These are phyloP conservation scores for Moesziomyces parantarcticus DNA, from an alignment of 1,284 basidiomycete species.

Conservation along the genomic window DNA sequence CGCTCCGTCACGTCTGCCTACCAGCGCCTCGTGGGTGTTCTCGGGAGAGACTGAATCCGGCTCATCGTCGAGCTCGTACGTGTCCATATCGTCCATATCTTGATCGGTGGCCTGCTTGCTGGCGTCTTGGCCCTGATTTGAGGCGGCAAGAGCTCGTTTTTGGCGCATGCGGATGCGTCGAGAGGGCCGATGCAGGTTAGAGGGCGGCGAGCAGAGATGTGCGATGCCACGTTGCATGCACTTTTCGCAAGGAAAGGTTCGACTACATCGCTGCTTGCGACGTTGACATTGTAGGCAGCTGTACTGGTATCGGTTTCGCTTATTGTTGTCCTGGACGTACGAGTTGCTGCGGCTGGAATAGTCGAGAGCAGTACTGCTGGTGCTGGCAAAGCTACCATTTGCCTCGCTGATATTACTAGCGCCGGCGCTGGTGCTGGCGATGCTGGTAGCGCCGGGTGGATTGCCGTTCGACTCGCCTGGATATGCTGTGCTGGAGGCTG, in stretches of 20 bases:
- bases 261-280: conserved; percentile 42
- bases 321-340: conserved; percentile 15
- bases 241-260: conserved; percentile 43
- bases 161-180: conserved; percentile 40
- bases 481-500: conserved; percentile 1
- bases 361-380: background rate
- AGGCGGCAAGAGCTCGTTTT: conserved; percentile 17
- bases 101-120: conserved; percentile 6
- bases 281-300: conserved; percentile 44
- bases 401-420: background rate
- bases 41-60: conserved; percentile 8
- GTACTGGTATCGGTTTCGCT: conserved; percentile 48
- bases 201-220: conserved; percentile 35
- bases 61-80: conserved; percentile 39
- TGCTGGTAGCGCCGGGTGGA: conserved; percentile 5
- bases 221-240: conserved; percentile 42
- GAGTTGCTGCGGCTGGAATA: background rate
- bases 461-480: background rate
- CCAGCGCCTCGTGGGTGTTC: background rate
- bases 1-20: background rate
- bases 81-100: conserved; percentile 28
- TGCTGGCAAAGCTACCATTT: conserved; percentile 12
- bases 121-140: background rate
- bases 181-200: conserved; percentile 34
- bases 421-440: background rate